These are phyloP conservation scores for Thraustochytrium sp. DNA, from an alignment of 352 stramenopile genomes.

Conservation along the genomic window DNA sequence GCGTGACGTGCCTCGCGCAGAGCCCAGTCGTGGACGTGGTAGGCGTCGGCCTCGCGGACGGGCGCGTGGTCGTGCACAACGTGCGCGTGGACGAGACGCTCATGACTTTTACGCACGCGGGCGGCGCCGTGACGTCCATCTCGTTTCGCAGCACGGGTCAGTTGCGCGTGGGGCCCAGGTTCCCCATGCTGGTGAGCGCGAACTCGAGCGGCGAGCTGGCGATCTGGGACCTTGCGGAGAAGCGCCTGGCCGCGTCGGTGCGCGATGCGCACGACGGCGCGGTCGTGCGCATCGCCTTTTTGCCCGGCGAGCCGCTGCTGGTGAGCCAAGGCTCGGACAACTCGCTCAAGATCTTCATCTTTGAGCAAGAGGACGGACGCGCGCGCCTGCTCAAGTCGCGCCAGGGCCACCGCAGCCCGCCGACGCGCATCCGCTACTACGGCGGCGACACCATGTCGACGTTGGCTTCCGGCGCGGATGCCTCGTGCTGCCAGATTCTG, in stretches of 20 bases:
- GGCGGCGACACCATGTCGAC: slow-evolving; percentile 75
- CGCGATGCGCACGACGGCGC: slow-evolving; percentile 63
- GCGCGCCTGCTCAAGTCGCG: slow-evolving; percentile 78
- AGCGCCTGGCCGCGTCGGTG: slow-evolving; percentile 73
- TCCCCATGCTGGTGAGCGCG: slow-evolving; percentile 55
- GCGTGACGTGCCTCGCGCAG: slow-evolving; percentile 69
- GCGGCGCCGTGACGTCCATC: slow-evolving; percentile 67
- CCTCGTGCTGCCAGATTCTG: slow-evolving; percentile 76
- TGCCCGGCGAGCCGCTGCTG: slow-evolving; percentile 76
- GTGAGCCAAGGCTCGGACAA: slow-evolving; percentile 79
- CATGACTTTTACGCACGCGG: slow-evolving; percentile 7
- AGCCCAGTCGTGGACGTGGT: slow-evolving; percentile 79
- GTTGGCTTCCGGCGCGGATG: slow-evolving; percentile 71
- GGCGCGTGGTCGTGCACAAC: slow-evolving; percentile 73
- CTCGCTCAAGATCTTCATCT: slow-evolving; percentile 85
- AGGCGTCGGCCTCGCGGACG: slow-evolving; percentile 69
- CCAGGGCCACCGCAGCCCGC: slow-evolving; percentile 71
- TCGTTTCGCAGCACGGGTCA: slow-evolving; percentile 68
- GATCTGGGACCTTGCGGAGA: slow-evolving; percentile 81
- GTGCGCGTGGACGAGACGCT: slow-evolving; percentile 67
- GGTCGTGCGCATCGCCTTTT: slow-evolving; percentile 68
- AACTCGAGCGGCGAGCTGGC: slow-evolving; percentile 70
- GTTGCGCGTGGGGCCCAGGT: slow-evolving; percentile 23
- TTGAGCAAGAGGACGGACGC: slow-evolving; percentile 72
- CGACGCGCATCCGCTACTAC: slow-evolving; percentile 78